Evolutionary conservation across 306 rosid species (phyloP), one percentile per base, ranked within the genome.

Genomic region (Inga leiocalycina): DNA sequence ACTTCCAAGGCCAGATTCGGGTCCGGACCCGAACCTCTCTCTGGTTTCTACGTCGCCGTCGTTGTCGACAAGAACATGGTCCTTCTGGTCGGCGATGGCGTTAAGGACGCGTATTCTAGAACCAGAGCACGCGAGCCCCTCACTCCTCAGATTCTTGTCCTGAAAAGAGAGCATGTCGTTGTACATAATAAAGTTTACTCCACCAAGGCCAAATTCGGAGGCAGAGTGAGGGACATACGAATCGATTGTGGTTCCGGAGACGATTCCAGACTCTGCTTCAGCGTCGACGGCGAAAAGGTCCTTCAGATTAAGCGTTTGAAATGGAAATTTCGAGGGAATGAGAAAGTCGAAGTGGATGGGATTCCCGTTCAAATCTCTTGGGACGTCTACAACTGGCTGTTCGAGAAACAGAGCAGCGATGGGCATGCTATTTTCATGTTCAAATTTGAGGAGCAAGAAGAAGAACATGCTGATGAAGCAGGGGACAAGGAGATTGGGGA

Each of bases 321-420:
- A 24, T 88, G 90, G 99, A 96, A 96, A 45, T 96, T 96, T 43
- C 80, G 98, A 41, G 99, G 99, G 0, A 96, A 89, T 49, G 97
- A 96, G 81, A 83, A 90, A 6, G 86, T 93, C 8, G 89, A 86
- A 66, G 84, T 96, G 1, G 87, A 80, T 44, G 98, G 99, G 2
- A 89, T 89, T 2, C 79, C 84, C 17, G 83, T 96, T 24, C 97
- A 92, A 64, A 89, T 96, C 83, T 96, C 95, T 0, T 96, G 99
- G 99, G 99, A 96, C 75, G 95, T 94, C 0, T 94, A 91, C 80
- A 94, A 94, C 48, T 96, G 97, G 97, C 84, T 94, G 0, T 96
- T 96, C 83, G 88, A 87, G 74, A 87, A 73, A 16, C 88, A 86
- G 13, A 85, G 78, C 69, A 77, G 76, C 9, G 93, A 88, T 0